Base-by-base conservation (phyloP, 139 green algal genomes). In the Tetradesmus lagerheimii region DNA sequence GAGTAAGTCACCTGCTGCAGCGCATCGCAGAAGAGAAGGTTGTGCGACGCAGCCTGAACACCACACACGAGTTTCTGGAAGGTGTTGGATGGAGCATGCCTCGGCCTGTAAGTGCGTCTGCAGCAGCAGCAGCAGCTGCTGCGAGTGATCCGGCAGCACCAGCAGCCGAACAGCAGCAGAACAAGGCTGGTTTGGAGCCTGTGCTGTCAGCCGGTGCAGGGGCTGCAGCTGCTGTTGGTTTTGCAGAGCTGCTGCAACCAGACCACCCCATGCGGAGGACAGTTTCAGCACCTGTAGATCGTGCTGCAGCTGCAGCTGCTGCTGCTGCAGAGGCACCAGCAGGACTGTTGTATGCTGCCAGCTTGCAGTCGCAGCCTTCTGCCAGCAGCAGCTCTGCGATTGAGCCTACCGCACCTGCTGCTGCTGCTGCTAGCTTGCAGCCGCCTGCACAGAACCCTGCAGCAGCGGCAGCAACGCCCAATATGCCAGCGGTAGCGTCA, bases 81-180 rank as follows among this genome's bases (percentile, higher is more conserved):
- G 85, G 85, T 45, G 71, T 84, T 31, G 85, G 85, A 38, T 89
- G 85, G 85, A 89, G 85, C 53, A 35, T 47, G 34, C 85, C 85
- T 76, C 34, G 71, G 8, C 45, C 71, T 18, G 29, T 16, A 39
- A 37, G 27, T 89, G 38, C 37, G 11, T 38, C 83, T 57, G 39
- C 38, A 18, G 62, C 66, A 18, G n/a, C 47, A 31, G 80, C 80
- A 76, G 47, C 81, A 57, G 81, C 39, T 57, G 77, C 77, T 57
- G 77, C 77, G 64, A 83, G 38, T 82, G 35, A 25, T 41, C 23
- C 81, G 53, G 81, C 81, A 75, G 53, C 50, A 50, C 12, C 35
- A 37, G 20, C 45, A 87, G 6, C 47, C 47, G 20, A 18, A 18
- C 81, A 47, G 50, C 45, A 71, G 80, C 35, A 83, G 64, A 12